Evolutionary conservation across 305 asterid genomes (phyloP).

Genomic region (Plantago coronopus): DNA sequence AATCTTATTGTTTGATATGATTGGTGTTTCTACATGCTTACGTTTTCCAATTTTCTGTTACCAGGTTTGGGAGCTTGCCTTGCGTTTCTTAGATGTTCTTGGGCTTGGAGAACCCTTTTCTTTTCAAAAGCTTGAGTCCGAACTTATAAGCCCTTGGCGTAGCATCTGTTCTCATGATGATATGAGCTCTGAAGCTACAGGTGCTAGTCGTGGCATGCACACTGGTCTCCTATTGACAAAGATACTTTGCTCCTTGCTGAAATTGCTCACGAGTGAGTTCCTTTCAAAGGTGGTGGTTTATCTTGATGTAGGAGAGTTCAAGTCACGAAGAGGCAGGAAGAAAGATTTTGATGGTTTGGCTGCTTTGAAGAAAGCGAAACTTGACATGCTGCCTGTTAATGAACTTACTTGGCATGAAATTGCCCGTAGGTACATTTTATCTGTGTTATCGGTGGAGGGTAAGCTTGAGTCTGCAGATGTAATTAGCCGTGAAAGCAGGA

Average conservation of each 20-base stretch:
- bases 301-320: conserved; percentile 66
- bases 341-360: conserved; percentile 68
- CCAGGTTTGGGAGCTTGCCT: conserved; percentile 84
- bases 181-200: conserved; percentile 42
- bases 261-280: conserved; percentile 68
- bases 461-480: conserved; percentile 78
- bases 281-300: conserved; percentile 70
- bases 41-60: conserved; percentile 26
- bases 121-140: conserved; percentile 72
- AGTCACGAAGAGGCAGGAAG: conserved; percentile 75
- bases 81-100: conserved; percentile 72
- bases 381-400: conserved; percentile 75
- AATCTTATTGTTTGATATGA: conserved; percentile 21
- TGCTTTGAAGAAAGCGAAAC: conserved; percentile 56
- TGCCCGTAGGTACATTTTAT: conserved; percentile 77
- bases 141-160: conserved; percentile 69
- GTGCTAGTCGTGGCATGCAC: conserved; percentile 33
- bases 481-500: conserved; percentile 83
- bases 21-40: conserved; percentile 16
- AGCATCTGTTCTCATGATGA: conserved; percentile 39
- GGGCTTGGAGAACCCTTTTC: conserved; percentile 67
- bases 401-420: conserved; percentile 97
- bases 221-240: conserved; percentile 60
- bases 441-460: conserved; percentile 76
- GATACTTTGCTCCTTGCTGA: conserved; percentile 57